Conservation (phyloP, 495 filamentous ascomycete genomes). For the Penicillium robsamsonii region DNA sequence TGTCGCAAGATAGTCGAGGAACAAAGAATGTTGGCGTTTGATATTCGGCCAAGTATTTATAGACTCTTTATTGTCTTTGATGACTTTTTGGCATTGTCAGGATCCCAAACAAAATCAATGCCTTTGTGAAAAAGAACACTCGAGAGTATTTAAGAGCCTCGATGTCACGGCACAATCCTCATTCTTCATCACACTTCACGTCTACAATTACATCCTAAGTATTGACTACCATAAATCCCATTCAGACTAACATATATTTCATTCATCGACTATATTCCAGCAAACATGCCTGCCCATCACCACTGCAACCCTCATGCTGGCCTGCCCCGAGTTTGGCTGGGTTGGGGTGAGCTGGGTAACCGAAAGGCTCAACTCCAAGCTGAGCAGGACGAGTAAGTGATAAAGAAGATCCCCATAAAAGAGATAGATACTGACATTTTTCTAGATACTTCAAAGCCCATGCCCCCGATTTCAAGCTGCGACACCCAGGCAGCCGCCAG, state of each 20-base stretch:
- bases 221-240: not conserved
- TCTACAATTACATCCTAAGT: not conserved
- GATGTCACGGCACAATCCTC: not conserved
- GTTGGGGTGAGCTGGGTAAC: slow-evolving; percentile 4
- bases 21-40: not conserved
- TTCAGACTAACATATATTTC: not conserved
- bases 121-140: not conserved
- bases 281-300: not conserved
- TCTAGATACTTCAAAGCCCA: not conserved
- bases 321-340: slow-evolving; percentile 3
- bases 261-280: not conserved
- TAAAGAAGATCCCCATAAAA: not conserved
- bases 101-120: not conserved
- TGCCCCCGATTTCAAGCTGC: not conserved
- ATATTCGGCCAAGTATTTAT: not conserved
- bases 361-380: slow-evolving; percentile 7
- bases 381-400: not conserved
- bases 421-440: not conserved
- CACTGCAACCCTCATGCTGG: not conserved
- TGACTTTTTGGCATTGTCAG: not conserved
- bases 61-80: not conserved
- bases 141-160: not conserved
- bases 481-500: not conserved
- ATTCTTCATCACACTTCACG: not conserved
- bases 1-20: not conserved